Evolutionary conservation across 441 rosid genomes (phyloP), one percentile per base, ranked within the genome.

Genomic region (Erysimum pusillum): DNA sequence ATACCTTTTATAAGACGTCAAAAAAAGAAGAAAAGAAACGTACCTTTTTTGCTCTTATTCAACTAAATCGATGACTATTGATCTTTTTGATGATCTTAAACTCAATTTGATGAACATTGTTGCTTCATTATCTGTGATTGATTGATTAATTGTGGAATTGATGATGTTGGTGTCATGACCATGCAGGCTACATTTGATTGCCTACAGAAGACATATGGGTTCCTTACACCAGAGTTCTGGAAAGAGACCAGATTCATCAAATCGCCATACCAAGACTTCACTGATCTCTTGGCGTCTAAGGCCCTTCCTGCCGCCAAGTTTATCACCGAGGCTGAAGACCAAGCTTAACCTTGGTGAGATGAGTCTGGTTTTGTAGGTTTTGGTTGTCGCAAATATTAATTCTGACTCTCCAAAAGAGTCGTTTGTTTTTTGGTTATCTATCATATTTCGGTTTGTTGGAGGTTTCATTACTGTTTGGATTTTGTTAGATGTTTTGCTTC

Each of bases 141-240:
- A 11, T 54, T 41, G 57, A 35, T 22, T 22, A 22, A 22, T 22
- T 22, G 25, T 22, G 25, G 25, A 22, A 1, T 22, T 22, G 68
- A 10, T 61, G 41, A 34, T 38, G 34, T 39, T 63, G 45, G 32
- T 73, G 18, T 17, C 6, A 63, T 2, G 7, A 20, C 25, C 25
- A 22, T 1, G 3, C 80, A 85, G 89, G 89, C 89, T n/a, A 85
- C 89, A 1, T 83, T 85, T n/a, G 89, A 85, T 18, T 85, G 89
- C 15, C 73, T 85, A 15, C 69, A 83, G 80, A 83, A 83, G 81
- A 86, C 89, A 0, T 86, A 86, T 25, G 89, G 89, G 9, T 86
- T 86, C n/a, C 81, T 86, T 3, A 84, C 89, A 36, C 89, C 89
- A 0, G 86, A 85, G 65, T 83, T 85, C 45, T 85, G 88, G 88